phyloP scores from a whole-genome alignment of 352 stramenopile species.

The Achlya hypogyna region DNA sequence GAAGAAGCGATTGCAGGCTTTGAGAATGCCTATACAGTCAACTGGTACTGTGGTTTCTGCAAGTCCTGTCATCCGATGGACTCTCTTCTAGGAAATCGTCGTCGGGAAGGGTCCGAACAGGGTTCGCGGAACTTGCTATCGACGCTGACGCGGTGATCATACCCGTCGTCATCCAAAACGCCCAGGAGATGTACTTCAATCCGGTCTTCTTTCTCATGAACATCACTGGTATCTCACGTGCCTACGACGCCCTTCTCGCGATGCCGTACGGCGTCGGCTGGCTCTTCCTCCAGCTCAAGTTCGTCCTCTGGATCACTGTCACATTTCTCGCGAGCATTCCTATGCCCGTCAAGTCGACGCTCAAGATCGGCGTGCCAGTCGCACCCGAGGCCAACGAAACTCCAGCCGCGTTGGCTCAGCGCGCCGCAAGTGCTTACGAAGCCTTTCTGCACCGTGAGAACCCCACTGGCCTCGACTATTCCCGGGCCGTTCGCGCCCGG shows the following conservation, averaged over 20 bases:
- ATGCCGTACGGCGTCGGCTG: not conserved
- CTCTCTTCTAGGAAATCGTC: not conserved
- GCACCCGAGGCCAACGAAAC: not conserved
- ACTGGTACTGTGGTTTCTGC: not conserved
- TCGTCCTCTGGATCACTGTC: not conserved
- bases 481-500: not conserved
- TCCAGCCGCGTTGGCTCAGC: not conserved
- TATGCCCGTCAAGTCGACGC: not conserved
- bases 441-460: not conserved
- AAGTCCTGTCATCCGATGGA: not conserved
- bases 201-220: not conserved
- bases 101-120: not conserved
- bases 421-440: not conserved
- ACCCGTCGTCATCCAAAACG: not conserved
- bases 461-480: not conserved
- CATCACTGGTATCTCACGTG: not conserved
- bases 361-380: not conserved
- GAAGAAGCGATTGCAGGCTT: not conserved
- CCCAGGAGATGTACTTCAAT: not conserved
- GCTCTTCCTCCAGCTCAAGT: not conserved
- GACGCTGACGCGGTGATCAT: not conserved
- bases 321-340: not conserved
- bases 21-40: slow-evolving; percentile 1
- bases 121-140: not conserved
- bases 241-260: not conserved